These are phyloP conservation scores for Populus hybrid DNA, from an alignment of 441 rosid genomes.

Conservation along the genomic window DNA sequence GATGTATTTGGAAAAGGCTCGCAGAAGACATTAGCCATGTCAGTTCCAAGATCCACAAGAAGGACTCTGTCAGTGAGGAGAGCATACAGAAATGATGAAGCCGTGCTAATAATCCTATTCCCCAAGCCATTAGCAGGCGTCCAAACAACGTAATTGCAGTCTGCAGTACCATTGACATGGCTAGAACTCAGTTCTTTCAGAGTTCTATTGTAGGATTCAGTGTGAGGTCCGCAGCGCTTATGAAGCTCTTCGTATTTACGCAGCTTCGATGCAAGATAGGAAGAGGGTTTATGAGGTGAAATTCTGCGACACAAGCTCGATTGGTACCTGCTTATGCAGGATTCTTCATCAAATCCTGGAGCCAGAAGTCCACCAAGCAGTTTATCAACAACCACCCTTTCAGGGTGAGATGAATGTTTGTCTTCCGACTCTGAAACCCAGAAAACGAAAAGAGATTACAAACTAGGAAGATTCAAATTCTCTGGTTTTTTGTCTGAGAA, in stretches of 20 bases:
- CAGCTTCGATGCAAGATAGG: conserved; percentile 37
- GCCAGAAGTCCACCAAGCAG: conserved; percentile 20
- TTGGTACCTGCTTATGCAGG: conserved; percentile 44
- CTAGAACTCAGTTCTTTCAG: conserved; percentile 21
- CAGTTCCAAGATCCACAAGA: conserved; percentile 53
- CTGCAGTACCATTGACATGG: conserved; percentile 5
- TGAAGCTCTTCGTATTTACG: conserved; percentile 45
- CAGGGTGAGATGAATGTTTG: not conserved
- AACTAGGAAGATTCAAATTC: not conserved
- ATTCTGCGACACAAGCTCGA: conserved; percentile 31
- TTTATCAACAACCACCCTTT: not conserved
- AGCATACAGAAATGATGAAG: conserved; percentile 68
- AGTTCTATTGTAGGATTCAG: conserved; percentile 23
- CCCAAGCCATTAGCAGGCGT: conserved; percentile 59
- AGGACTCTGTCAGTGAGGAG: conserved; percentile 69
- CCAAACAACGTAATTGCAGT: conserved; percentile 45
- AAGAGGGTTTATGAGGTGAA: conserved; percentile 36
- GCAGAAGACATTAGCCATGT: conserved; percentile 65
- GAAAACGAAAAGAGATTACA: not conserved
- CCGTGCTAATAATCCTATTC: conserved; percentile 61
- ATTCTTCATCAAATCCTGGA: conserved; percentile 15
- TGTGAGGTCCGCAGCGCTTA: conserved; percentile 35
- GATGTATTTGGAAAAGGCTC: conserved; percentile 69
- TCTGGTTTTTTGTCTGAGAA: not conserved
- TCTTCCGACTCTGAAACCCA: conserved; percentile 1